phyloP scores from a whole-genome alignment of 2,329 filamentous ascomycete species.

The Trichoderma polysporum region DNA sequence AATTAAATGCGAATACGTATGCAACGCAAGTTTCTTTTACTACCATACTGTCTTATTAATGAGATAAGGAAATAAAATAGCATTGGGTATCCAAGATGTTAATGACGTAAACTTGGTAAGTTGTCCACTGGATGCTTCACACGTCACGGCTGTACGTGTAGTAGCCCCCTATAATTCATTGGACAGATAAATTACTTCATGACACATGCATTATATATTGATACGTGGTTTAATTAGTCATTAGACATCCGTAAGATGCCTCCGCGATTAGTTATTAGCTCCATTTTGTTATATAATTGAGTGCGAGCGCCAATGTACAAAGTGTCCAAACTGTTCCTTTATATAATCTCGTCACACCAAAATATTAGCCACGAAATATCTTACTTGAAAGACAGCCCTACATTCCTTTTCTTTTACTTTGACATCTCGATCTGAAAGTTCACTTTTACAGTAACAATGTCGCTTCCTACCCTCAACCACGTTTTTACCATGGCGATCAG shows the following conservation, averaged over 20 bases:
- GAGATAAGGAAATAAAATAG: neutral
- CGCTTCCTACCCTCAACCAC: neutral
- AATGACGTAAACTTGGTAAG: neutral
- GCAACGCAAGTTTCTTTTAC: neutral
- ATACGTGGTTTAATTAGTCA: neutral
- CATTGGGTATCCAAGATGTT: neutral
- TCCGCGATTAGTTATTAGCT: neutral
- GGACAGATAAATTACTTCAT: neutral
- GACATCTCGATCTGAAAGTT: too few relatives aligned
- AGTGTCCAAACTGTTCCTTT: neutral
- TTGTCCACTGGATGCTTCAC: neutral
- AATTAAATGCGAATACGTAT: neutral
- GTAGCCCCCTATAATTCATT: neutral
- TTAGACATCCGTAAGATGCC: neutral
- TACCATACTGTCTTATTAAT: neutral
- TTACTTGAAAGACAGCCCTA: too few relatives aligned
- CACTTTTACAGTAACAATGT: neutral
- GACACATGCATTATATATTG: neutral
- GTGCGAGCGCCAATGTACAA: neutral
- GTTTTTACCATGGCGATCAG: conserved; percentile 11
- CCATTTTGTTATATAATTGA: neutral
- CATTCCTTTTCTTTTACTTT: too few relatives aligned
- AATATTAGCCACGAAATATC: neutral
- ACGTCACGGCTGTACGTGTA: neutral
- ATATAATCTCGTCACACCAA: neutral